Percentiles rank a stretch among this genome's conserved stretches.
phyloP scores from a whole-genome alignment of 306 rosid genomes.

The Rosa persica region DNA sequence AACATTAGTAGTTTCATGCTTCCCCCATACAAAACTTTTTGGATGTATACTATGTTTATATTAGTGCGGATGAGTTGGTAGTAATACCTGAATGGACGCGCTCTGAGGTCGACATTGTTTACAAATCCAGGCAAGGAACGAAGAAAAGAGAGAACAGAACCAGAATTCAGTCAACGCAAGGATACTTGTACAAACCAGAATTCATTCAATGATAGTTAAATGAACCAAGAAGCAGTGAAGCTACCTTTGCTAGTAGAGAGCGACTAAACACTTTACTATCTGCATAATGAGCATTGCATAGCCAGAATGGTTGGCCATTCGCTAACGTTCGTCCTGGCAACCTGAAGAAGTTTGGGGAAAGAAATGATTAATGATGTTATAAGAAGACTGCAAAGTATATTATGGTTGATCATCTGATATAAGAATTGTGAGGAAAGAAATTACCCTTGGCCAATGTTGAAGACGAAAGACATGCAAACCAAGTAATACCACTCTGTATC shows the following conservation, averaged over 20 bases:
- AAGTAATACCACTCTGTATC: slow-evolving; percentile 92
- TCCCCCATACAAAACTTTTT: not conserved
- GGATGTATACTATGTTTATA: not conserved
- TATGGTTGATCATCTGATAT: not conserved
- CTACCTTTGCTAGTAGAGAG: slow-evolving; percentile 77
- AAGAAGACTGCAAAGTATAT: not conserved
- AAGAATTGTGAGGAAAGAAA: slow-evolving; percentile 9
- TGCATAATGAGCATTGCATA: slow-evolving; percentile 54
- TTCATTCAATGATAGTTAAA: not conserved
- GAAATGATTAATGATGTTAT: not conserved
- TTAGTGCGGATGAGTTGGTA: not conserved
- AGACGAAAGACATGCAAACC: slow-evolving; percentile 87
- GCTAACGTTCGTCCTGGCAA: slow-evolving; percentile 77
- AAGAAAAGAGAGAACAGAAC: slow-evolving; percentile 35
- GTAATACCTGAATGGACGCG: slow-evolving; percentile 76
- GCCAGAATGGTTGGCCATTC: slow-evolving; percentile 61
- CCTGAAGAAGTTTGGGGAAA: slow-evolving; percentile 28
- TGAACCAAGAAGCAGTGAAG: slow-evolving; percentile 21
- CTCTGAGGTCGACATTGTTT: slow-evolving; percentile 54
- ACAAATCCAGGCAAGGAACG: slow-evolving; percentile 33
- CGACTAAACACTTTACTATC: slow-evolving; percentile 69
- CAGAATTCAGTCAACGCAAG: not conserved
- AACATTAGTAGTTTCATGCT: not conserved
- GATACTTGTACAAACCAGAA: not conserved
- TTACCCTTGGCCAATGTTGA: slow-evolving; percentile 86